Percentiles rank a stretch among this genome's conserved stretches.
phyloP scores from a whole-genome alignment of 2,329 filamentous ascomycete species.

The Hypoxylon rubiginosum region DNA sequence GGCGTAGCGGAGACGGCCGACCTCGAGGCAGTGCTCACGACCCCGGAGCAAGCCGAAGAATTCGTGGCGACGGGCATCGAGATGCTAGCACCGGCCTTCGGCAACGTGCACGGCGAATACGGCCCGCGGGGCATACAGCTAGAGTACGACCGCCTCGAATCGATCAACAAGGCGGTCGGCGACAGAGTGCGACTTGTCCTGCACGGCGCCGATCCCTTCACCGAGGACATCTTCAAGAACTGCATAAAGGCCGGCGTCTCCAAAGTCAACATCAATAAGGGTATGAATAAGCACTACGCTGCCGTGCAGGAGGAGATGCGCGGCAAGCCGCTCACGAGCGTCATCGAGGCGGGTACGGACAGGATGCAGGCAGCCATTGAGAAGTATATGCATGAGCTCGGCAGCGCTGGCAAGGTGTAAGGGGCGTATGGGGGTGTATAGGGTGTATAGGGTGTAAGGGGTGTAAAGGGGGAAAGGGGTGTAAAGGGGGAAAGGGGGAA shows the following conservation, averaged over 20 bases:
- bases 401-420: conserved; percentile 61
- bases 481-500: no score
- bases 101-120: conserved; percentile 78
- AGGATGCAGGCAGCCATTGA: conserved; percentile 64
- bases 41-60: conserved; percentile 72
- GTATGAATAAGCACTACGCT: conserved; percentile 64
- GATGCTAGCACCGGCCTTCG: conserved; percentile 76
- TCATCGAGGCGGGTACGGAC: conserved; percentile 62
- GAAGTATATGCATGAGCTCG: conserved; percentile 60
- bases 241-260: conserved; percentile 62
- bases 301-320: conserved; percentile 60
- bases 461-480: no score
- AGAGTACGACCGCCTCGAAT: conserved; percentile 53
- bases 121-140: conserved; percentile 60
- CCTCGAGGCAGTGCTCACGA: conserved; percentile 66
- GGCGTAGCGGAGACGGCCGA: conserved; percentile 69
- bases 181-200: conserved; percentile 62
- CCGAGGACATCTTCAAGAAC: conserved; percentile 58
- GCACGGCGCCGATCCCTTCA: conserved; percentile 64
- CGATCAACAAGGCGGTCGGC: conserved; percentile 59
- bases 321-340: conserved; percentile 61
- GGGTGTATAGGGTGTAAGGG: not conserved
- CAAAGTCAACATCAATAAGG: conserved; percentile 67
- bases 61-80: conserved; percentile 77
- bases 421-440: not conserved